These are phyloP conservation scores for Chaetomiaceae sp. DNA, from an alignment of 2,329 filamentous ascomycete genomes.

Conservation along the genomic window DNA sequence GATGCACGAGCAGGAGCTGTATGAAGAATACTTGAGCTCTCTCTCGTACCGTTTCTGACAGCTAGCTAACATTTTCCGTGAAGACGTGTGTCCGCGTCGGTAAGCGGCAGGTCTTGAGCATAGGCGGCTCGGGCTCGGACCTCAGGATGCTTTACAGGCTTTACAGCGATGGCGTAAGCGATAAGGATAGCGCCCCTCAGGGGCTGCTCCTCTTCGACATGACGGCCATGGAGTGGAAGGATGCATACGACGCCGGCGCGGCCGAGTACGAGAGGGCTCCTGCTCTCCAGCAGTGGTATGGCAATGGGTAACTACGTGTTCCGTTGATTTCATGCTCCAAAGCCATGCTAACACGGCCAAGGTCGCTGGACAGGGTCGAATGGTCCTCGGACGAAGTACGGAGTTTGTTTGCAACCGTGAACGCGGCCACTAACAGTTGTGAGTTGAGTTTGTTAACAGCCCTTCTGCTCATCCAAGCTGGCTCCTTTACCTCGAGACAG, in stretches of 20 bases:
- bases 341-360: not conserved
- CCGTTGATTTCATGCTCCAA: too few relatives aligned
- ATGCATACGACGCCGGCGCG: slow-evolving; percentile 17
- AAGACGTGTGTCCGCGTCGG: slow-evolving; percentile 17
- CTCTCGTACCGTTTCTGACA: not conserved
- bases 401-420: slow-evolving; percentile 9
- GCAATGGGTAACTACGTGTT: slow-evolving; percentile 9
- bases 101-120: slow-evolving; percentile 19
- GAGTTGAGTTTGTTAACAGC: too few relatives aligned
- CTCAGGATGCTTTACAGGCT: too few relatives aligned
- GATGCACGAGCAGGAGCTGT: slow-evolving; percentile 1
- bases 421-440: too few relatives aligned
- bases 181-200: too few relatives aligned
- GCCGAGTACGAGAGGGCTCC: slow-evolving; percentile 11
- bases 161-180: too few relatives aligned
- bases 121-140: slow-evolving; percentile 17
- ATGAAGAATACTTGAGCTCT: too few relatives aligned
- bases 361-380: slow-evolving; percentile 7
- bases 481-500: too few relatives aligned
- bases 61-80: too few relatives aligned
- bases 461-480: too few relatives aligned
- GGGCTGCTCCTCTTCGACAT: slow-evolving; percentile 23
- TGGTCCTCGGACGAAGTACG: slow-evolving; percentile 18
- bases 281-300: slow-evolving; percentile 17
- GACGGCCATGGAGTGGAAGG: slow-evolving; percentile 18